Conservation (phyloP, 257 asterid genomes). For the Jasminum sambac region DNA sequence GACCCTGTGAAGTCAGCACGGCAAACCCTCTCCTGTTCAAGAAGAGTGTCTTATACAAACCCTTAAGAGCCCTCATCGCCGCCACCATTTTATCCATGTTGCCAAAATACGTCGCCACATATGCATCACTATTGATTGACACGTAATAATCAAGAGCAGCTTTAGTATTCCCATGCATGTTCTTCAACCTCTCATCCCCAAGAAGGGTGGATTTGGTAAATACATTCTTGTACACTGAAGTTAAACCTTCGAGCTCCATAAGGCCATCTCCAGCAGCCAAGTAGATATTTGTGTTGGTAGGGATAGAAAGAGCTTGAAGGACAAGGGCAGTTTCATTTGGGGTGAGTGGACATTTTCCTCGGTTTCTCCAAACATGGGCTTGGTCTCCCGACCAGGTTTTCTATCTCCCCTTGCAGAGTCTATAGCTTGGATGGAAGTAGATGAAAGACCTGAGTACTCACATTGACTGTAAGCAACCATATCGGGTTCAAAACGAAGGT, state of each 20-base stretch:
- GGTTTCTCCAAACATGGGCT: slow-evolving; percentile 80
- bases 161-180: slow-evolving; percentile 93
- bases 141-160: slow-evolving; percentile 89
- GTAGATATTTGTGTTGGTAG: slow-evolving; percentile 70
- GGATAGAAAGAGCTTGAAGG: slow-evolving; percentile 83
- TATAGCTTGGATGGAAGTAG: slow-evolving; percentile 63
- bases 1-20: slow-evolving; percentile 52
- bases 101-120: slow-evolving; percentile 82
- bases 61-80: slow-evolving; percentile 80
- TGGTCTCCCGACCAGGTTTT: slow-evolving; percentile 85
- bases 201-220: slow-evolving; percentile 68
- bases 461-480: slow-evolving; percentile 99
- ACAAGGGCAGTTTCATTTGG: slow-evolving; percentile 80
- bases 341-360: slow-evolving; percentile 94
- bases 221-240: slow-evolving; percentile 65
- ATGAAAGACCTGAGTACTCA: slow-evolving; percentile 62
- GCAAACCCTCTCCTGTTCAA: slow-evolving; percentile 70
- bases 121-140: slow-evolving; percentile 69
- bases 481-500: slow-evolving; percentile 97
- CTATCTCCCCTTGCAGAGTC: slow-evolving; percentile 77
- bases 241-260: slow-evolving; percentile 81
- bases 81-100: slow-evolving; percentile 99
- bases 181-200: slow-evolving; percentile 55
- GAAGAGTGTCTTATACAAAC: slow-evolving; percentile 66
- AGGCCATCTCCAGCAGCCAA: slow-evolving; percentile 96